Evolutionary conservation across 1,139 yeast species (phyloP), one percentile per base, ranked within the genome.

Genomic region (Magnusiomyces clavatus): DNA sequence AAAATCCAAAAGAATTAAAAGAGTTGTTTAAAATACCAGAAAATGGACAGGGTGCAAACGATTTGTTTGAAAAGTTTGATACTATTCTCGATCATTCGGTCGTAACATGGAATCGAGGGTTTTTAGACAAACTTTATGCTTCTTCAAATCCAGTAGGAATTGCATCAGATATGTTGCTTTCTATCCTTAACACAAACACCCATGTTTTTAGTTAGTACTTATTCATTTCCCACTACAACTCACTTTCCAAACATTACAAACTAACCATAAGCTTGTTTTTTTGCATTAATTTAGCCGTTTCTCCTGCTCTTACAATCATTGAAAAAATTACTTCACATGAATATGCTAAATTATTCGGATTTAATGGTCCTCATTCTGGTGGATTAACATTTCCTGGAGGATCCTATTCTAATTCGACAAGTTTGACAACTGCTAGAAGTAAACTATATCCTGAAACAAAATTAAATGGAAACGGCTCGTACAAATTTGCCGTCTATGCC

Each of bases 321-420:
- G 96, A 87, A 63, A 83, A 83, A 64, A 75, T 75, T 54, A 81
- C 86, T 41, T 80, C 85, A 3, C 77, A 74, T 48, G 79, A 81
- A 53, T 87, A 87, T 63, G 95, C 95, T 2, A 66, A 70, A 48
- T 59, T 83, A 60, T 86, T 83, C 68, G 84, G 84, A 0, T 85
- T 76, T 60, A 63, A 66, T 16, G 76, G 74, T 6, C 68, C 69
- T 6, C 71, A 74, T 37, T 78, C 90, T 47, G 96, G 95, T 24
- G 96, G 96, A 0, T 72, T 87, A 60, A 87, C 96, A 0, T 85
- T 86, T 66, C 79, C 90, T 36, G 96, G 96, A 13, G 96, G 96
- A 0, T 83, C 92, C 3, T 86, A 90, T 81, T 85, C 95, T 16
- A 87, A 87, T 66, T 77, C 85, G 51, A 86, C 95, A 2, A 80